A percentile compares a stretch with the other conserved stretches of the same genome.
Conservation (phyloP, 768 basidiomycete genomes). For the Tylopilus subfusipes region DNA sequence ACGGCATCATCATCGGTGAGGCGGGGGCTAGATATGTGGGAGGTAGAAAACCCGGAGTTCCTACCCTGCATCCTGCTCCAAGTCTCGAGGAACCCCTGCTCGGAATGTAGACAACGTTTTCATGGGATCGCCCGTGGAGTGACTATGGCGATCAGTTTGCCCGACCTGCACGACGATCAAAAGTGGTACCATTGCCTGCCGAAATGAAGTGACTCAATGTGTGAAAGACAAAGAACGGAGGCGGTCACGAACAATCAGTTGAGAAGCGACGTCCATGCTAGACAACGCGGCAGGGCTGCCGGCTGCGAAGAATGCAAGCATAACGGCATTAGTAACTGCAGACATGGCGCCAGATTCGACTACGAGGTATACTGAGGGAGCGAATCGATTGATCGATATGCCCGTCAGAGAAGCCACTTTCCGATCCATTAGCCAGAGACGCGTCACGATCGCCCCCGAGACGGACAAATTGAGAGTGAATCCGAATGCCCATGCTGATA, state of each 20-base stretch:
- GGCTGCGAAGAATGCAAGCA: neutral
- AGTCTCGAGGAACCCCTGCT: too few species aligned
- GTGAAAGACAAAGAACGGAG: neutral
- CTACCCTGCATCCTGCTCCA: too few species aligned
- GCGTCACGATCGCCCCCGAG: neutral
- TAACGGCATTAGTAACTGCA: neutral
- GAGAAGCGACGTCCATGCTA: neutral
- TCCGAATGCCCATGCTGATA: neutral
- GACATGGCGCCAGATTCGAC: neutral
- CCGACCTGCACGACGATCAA: slow-evolving; percentile 1
- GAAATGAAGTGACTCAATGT: neutral
- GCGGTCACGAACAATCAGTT: neutral
- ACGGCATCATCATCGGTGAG: too few species aligned
- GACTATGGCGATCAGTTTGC: neutral
- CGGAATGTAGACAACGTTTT: too few species aligned
- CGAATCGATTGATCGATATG: neutral
- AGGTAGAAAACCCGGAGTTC: too few species aligned
- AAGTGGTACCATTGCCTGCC: neutral
- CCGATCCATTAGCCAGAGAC: neutral
- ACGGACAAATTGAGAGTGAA: neutral
- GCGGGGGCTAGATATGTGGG: too few species aligned
- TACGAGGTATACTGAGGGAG: neutral
- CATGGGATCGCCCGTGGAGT: neutral
- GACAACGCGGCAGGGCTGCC: neutral
- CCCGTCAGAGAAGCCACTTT: neutral